Evolutionary conservation across 352 stramenopile genomes (phyloP), one percentile per base, ranked within the genome.

Genomic region (Phytophthora hibernalis): DNA sequence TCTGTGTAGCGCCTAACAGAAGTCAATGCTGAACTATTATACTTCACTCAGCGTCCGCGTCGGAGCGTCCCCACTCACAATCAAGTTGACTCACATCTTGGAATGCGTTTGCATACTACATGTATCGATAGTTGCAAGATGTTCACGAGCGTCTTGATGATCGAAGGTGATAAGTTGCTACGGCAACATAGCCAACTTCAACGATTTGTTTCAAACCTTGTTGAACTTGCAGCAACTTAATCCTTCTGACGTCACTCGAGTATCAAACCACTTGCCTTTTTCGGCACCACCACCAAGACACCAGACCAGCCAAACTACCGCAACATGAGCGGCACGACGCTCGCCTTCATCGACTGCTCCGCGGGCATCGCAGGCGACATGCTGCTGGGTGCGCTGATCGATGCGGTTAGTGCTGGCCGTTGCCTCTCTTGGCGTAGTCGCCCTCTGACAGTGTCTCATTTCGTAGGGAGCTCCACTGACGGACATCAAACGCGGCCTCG

Each of bases 301-400:
- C 37, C 37, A 8, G 15, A 42, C 35, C 11, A 18, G 20, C n/a
- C 38, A 16, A 45, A 28, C 24, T n/a, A 16, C 40, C 37, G 16
- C 2, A 43, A 47, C n/a, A 76, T 76, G 68, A 60, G 38, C 22
- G 38, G 33, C 22, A 54, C 35, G 12, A 72, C 57, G 45, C 37
- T 79, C 44, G 71, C 71, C 49, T 97, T 85, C 72, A 84, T 98
- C 49, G 92, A 98, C 68, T 97, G 90, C 77, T 97, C 92, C 13
- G 90, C 84, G 15, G 92, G 92, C 28, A 85, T 96, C 47, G 92
- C 92, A 20, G 92, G 92, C 26, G 92, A 98, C 74, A 98, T 98
- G 92, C 80, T 98, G 22, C 82, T 98, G 1, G 92, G 85, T 26
- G 86, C 89, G 28, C 70, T 97, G 40, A 88, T 97, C 42, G 91